A percentile compares a stretch with the other conserved stretches of the same genome.
These are phyloP conservation scores for Entonaema liquescens DNA, from an alignment of 495 filamentous ascomycete genomes.

Conservation along the genomic window DNA sequence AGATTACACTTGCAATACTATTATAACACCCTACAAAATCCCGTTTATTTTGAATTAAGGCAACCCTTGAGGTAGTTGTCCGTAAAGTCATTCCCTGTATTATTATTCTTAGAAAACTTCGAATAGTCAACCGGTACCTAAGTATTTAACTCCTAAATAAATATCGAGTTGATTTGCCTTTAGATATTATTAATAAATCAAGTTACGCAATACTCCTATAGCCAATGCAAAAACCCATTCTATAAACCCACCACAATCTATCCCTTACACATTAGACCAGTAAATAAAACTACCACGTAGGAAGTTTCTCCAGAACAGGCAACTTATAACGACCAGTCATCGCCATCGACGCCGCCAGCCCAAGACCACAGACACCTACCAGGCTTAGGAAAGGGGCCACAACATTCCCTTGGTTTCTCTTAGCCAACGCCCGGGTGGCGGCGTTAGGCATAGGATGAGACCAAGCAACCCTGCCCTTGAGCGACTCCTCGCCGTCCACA, in stretches of 20 bases:
- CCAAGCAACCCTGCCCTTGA: constrained; percentile 18
- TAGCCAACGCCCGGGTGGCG: neutral
- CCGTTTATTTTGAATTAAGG: no score
- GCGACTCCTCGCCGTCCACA: constrained; percentile 24
- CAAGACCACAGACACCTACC: neutral
- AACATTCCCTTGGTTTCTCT: neutral
- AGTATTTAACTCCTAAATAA: no score
- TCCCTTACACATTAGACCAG: neutral
- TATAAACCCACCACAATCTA: neutral
- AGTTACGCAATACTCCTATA: no score
- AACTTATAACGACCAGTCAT: neutral
- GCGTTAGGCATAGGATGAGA: constrained; percentile 7
- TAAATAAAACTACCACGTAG: neutral
- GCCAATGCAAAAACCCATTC: neutral
- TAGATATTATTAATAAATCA: no score
- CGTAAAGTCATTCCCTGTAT: no score
- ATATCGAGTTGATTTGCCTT: no score
- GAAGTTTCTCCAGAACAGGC: neutral
- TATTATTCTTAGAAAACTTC: no score
- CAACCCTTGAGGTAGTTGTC: no score
- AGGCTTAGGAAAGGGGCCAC: neutral
- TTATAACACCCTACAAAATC: no score
- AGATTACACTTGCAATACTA: no score
- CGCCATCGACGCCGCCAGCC: neutral
- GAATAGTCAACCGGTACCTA: no score